Base-by-base conservation (phyloP, 345 rosid genomes). In the Rhodamnia rubescens region DNA sequence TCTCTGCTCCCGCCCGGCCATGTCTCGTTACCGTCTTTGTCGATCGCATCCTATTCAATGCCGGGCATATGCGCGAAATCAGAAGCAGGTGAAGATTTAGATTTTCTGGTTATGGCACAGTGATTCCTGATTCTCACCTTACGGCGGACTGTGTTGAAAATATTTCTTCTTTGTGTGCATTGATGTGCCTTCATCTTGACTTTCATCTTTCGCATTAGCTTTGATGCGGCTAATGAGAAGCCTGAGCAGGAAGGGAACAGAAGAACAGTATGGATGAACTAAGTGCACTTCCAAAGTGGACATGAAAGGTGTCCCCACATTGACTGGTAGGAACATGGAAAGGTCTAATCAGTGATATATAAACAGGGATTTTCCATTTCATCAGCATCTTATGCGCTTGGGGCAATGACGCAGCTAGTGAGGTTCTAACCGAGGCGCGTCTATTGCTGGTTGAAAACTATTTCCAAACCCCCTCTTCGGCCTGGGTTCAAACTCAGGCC, bases 401-500 rank as follows among this genome's bases (percentile, higher is more conserved):
- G 88, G 88, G 89, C 89, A 89, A 88, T 88, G 91, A 88, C 88
- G 90, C 91, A 89, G 92, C 88, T 85, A 27, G 82, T 89, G 92
- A 88, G 90, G 87, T 90, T 11, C 82, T 87, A 84, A 87, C 88
- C 83, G 90, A 90, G 91, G 91, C 85, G 86, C 89, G 89, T 89
- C 90, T 56, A 89, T 89, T 89, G 90, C 90, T 89, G 90, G 90
- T 90, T 90, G 92, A 90, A 89, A 89, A 89, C 92, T 89, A 89
- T 89, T 88, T 89, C 91, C 92, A 85, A 89, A 90, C 87, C 90
- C 90, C 85, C 90, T 89, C 90, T 78, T 53, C 44, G 91, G 90
- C 90, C 90, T 20, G 82, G 75, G 89, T 24, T 84, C 11, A 18
- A 69, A 6, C 89, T 52, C 21, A 2, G 88, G 88, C 92, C 89